Percentiles rank a stretch among this genome's conserved stretches.
Evolutionary conservation across 2,329 filamentous ascomycete species (phyloP).

Genomic region (Alternaria panax): DNA sequence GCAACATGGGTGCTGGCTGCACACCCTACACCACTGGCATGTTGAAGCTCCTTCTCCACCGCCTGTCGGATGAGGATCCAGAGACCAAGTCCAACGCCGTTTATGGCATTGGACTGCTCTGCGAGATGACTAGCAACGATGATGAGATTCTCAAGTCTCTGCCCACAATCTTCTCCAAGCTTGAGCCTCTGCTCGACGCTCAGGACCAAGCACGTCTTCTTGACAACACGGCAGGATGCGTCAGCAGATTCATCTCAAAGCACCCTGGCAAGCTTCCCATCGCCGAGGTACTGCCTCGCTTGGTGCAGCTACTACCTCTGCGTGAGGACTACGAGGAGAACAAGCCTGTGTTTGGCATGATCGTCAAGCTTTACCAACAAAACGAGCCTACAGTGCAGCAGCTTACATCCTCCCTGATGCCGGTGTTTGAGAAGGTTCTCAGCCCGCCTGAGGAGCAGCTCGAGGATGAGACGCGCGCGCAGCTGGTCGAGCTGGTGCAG

Average conservation of each 20-base stretch:
- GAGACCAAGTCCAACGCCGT: conserved; percentile 96
- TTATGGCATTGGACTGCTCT: conserved; percentile 85
- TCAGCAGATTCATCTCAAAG: conserved; percentile 89
- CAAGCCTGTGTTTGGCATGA: conserved; percentile 88
- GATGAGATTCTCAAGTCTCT: conserved; percentile 78
- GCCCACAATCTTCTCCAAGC: conserved; percentile 78
- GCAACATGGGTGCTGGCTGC: conserved; percentile 81
- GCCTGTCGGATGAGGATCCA: conserved; percentile 85
- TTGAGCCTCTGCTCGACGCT: conserved; percentile 83
- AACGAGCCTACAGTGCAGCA: conserved; percentile 73
- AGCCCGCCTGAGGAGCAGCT: conserved; percentile 77
- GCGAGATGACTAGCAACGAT: conserved; percentile 78
- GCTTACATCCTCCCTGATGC: conserved; percentile 73
- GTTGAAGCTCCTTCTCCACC: conserved; percentile 82
- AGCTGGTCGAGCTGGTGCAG: conserved; percentile 70
- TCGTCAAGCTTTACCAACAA: conserved; percentile 81
- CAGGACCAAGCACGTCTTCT: conserved; percentile 81
- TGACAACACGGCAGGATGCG: conserved; percentile 91
- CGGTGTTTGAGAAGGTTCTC: conserved; percentile 76
- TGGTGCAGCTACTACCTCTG: conserved; percentile 81
- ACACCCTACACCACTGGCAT: conserved; percentile 81
- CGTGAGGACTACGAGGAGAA: conserved; percentile 98
- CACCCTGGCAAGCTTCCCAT: conserved; percentile 85
- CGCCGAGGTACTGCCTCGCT: conserved; percentile 78
- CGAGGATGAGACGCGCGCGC: conserved; percentile 71